Base-by-base conservation (phyloP, 148 eudicot species). In the Cornus suecica region DNA sequence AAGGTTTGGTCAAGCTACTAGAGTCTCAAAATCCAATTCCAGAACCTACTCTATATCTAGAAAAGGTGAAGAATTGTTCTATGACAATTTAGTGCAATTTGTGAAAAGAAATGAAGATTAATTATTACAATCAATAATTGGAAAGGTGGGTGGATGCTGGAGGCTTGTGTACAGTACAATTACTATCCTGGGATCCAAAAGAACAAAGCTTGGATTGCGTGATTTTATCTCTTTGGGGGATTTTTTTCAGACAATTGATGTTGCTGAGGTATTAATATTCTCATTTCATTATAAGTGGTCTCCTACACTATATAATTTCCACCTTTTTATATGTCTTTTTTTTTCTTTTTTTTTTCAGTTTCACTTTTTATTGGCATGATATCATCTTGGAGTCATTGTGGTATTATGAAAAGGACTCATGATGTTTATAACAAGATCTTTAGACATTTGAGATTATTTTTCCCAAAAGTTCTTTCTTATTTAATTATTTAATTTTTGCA, bases 151-250 rank as follows among this genome's bases (percentile, higher is more conserved):
- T 85, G 97, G 98, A 87, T 75, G 86, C 48, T 94, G 98, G 98
- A 94, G 86, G 81, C 88, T 94, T 67, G 76, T 91, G 27, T 94
- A 94, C 68, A 90, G 98, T 80, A 90, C 98, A 66, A 94, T 91
- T 76, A 94, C 91, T 23, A 90, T 94, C 63, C 74, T 94, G 79
- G 98, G 98, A 32, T 77, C 97, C 5, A 94, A 90, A 77, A 86
- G 98, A 77, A 94, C 98, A 18, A 94, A 94, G 83, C 92, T 94
- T 37, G 98, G 98, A 69, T 81, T 94, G 79, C 81, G 98, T 75
- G 97, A 91, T 84, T 94, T 94, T 75, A 85, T 94, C 84, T 83
- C 75, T 73, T 87, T 94, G 77, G 98, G 89, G 10, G 98, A 94
- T 69, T 85, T 90, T 80, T 67, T 83, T 18, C 98, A 94, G 83